Evolutionary conservation across 2,329 filamentous ascomycete genomes (phyloP), one percentile per base, ranked within the genome.

Genomic region (Chaetomium globosum): DNA sequence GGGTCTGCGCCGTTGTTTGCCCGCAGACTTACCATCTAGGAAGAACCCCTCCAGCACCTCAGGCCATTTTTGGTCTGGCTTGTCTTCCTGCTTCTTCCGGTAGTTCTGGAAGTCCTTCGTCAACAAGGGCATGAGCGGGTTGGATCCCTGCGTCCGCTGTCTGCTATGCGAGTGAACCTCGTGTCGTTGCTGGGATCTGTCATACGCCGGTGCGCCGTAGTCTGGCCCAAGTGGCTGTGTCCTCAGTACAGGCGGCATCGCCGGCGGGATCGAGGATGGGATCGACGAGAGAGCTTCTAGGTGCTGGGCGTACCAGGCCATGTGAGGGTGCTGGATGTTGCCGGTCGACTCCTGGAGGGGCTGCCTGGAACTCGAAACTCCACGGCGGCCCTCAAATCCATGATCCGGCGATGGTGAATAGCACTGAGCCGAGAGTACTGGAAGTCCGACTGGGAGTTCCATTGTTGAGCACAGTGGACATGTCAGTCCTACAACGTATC

Each of bases 71-170:
- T 82, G 80, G 71, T 87, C 85, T 69, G 85, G 82, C 71, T 87
- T 85, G 65, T 83, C 84, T 67, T 81, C 83, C 75, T 89, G 87
- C 74, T 87, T 85, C 73, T 83, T 83, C 70, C 87, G 83, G 75
- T 90, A 90, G 70, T 87, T 85, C 65, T 85, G 82, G 72, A 89
- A 90, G 67, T 87, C 83, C 19, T 83, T 82, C 69, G 85, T 86
- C 64, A 83, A 81, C 71, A 86, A 36, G 56, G 65, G 61, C 61
- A 69, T 86, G 70, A 89, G 82, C 54, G 87, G 86, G 75, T 89
- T 88, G 71, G 80, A 74, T 39, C 76, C 74, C 61, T 75, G 74
- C 64, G 79, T 77, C 66, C 73, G 73, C 36, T 75, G 73, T 62
- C 74, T 73, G 16, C 71, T 68, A 51, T 73, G 70, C 16, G 67